Base-by-base conservation (phyloP, 495 filamentous ascomycete species). In the Ascobolus immersus region DNA sequence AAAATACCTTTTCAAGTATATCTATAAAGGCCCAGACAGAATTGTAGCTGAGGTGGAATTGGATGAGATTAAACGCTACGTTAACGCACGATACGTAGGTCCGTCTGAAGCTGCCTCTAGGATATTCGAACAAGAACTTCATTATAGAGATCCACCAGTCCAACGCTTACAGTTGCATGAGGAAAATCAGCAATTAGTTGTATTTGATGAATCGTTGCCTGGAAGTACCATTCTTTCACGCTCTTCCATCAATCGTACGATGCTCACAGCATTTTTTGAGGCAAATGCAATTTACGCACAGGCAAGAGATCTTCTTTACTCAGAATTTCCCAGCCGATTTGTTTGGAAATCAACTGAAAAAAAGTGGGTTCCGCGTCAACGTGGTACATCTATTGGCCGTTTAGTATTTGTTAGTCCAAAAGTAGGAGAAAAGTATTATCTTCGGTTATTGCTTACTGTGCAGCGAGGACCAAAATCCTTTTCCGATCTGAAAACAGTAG, bases 1-100 rank as follows among this genome's bases (percentile, higher is more conserved):
- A n/a, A n/a, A n/a, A 35, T 42, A 43, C 33, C 40, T 43, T 6
- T 19, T 41, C 32, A 43, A 43, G 36, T 43, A 43, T 34, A 28
- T 43, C 11, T 43, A 43, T 40, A 43, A 43, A 41, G 41, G 39
- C 11, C 26, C 23, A 11, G 38, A 44, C 20, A 2, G 25, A 17
- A 41, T 20, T 3, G 33, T 28, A n/a, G 17, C 33, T 13, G 12
- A 20, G 24, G 17, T 44, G 19, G 17, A n/a, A n/a, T 17, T 35
- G 19, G 38, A 44, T 34, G 24, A 44, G 38, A 37, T 44, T 26
- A 27, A 21, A 21, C 19, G 21, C 5, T 36, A 32, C 33, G 9
- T 44, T 10, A 15, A 36, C 12, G 13, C 22, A 5, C 17, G 38
- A 6, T 44, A 44, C 33, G 34, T 44, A 28, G 22, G 38, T 23